These are phyloP conservation scores for Pyrrhoderma lamaoense DNA, from an alignment of 1,284 basidiomycete species.

Conservation along the genomic window DNA sequence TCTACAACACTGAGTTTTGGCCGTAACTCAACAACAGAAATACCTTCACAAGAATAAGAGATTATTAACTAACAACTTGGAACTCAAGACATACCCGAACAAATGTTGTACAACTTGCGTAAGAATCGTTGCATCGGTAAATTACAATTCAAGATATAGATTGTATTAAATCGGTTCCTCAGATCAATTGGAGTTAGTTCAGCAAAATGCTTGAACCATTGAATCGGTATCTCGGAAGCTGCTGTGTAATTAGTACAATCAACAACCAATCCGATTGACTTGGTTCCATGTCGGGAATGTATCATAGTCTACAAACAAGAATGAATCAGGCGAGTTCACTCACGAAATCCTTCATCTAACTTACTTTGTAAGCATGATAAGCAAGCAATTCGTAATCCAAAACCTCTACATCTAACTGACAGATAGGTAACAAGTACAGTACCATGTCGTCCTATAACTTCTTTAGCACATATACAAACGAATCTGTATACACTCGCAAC, in stretches of 20 bases:
- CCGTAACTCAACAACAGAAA: constrained; percentile 45
- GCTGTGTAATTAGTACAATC: constrained; percentile 79
- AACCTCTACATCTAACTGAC: constrained; percentile 72
- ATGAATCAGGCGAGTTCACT: constrained; percentile 3
- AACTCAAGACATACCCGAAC: constrained; percentile 50
- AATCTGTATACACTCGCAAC: constrained; percentile 2
- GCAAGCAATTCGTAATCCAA: constrained; percentile 83
- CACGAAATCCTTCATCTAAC: constrained; percentile 17
- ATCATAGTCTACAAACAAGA: constrained; percentile 30
- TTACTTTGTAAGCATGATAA: constrained; percentile 74
- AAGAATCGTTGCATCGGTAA: constrained; percentile 65
- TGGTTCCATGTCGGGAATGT: constrained; percentile 38
- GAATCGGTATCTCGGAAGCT: constrained; percentile 70
- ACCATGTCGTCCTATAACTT: constrained; percentile 40
- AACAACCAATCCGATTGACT: constrained; percentile 66
- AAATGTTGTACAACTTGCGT: constrained; percentile 67
- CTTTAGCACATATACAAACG: neutral
- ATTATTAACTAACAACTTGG: constrained; percentile 1
- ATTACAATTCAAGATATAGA: constrained; percentile 79
- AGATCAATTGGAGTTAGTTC: constrained; percentile 73
- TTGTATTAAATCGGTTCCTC: constrained; percentile 45
- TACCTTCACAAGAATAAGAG: constrained; percentile 34
- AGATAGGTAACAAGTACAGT: constrained; percentile 56
- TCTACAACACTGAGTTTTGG: constrained; percentile 55
- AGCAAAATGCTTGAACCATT: constrained; percentile 75